Evolutionary conservation across 164 flowering plant genomes (phyloP), one percentile per base, ranked within the genome.

Genomic region (Magnolia sinica): DNA sequence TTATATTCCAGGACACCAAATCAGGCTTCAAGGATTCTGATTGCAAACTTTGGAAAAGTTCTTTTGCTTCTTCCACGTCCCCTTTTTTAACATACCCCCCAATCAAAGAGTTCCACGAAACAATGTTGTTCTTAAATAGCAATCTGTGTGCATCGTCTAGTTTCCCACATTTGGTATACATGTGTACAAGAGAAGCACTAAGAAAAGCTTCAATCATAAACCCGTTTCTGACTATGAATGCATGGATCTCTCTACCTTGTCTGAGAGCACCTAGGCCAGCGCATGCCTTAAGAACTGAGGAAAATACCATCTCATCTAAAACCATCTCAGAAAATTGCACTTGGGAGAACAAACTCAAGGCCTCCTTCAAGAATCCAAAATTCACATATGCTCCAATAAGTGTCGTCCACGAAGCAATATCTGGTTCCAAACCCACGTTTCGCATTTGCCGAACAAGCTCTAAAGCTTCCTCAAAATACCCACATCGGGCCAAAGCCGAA

Each of bases 361-460:
- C 76, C 49, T 73, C 76, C 9, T 50, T 37, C 16, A 78, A 59
- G 45, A 20, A 55, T 16, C 80, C 76, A 29, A 68, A 73, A 61
- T 24, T 37, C 14, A 78, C 73, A 49, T 67, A 73, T 22, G 76
- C 80, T 6, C 55, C 37, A 7, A 73, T 52, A 78, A 78, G 67
- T 37, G 76, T 59, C 14, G 80, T 78, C 80, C 80, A 78, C 8
- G 76, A 78, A 24, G 74, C 64, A 19, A 73, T 22, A 67, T 78
- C 76, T 52, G 80, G 73, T 5, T 78, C 67, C 76, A 78, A 68
- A 45, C 80, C 76, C 7, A 52, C 73, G 20, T 19, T 45, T 29
- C 13, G 67, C 80, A 73, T 78, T 70, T 73, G 79, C 52, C 52
- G 65, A 31, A 77, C 27, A 14, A 73, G 79, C 58, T 72, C 76